Base-by-base conservation (phyloP, 1,284 basidiomycete species). In the Leccinum pachyderme region DNA sequence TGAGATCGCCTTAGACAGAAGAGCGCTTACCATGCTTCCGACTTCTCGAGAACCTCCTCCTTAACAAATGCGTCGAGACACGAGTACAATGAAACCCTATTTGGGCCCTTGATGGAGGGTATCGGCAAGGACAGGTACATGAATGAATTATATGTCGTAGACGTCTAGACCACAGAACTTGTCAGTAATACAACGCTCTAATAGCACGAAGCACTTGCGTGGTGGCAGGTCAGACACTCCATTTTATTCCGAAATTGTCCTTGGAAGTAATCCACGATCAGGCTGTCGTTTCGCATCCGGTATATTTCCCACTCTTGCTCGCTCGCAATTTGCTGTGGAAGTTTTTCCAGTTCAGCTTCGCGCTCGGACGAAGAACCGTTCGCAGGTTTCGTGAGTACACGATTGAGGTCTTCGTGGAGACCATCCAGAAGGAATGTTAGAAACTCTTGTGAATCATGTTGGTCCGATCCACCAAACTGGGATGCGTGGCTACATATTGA, bases 361-460 rank as follows among this genome's bases (percentile, higher is more conserved):
- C 91, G 82, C 65, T 91, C 87, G 4, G 91, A 86, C n/a, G 91
- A 91, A 31, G 84, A 80, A 46, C 85, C 81, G 49, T 84, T 78
- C 22, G 78, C 76, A 2, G 92, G 91, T 69, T 93, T 94, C 35
- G 84, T 75, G 58, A 93, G 75, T 48, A 98, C 82, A 18, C 95
- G 83, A 68, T 98, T 99, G 56, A 98, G 78, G 72, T 99, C 96
- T 72, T 99, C 96, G 72, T 99, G 96, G 47, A 99, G 81, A 1
- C 94, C 94, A 69, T 98, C 96, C 52, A 99, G 79, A 25, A 99
- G 81, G 76, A 97, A 97, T 31, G 87, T 92, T 25, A 99, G 79
- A 73, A 98, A 96, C 75, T 99, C 96, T 73, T 98, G 96, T 24
- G 93, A 96, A 73, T 99, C 96, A 67, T 99, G 96, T 73, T 99